Evolutionary conservation across 2,329 filamentous ascomycete genomes (phyloP), one percentile per base, ranked within the genome.

Genomic region (Setomelanomma holmii): DNA sequence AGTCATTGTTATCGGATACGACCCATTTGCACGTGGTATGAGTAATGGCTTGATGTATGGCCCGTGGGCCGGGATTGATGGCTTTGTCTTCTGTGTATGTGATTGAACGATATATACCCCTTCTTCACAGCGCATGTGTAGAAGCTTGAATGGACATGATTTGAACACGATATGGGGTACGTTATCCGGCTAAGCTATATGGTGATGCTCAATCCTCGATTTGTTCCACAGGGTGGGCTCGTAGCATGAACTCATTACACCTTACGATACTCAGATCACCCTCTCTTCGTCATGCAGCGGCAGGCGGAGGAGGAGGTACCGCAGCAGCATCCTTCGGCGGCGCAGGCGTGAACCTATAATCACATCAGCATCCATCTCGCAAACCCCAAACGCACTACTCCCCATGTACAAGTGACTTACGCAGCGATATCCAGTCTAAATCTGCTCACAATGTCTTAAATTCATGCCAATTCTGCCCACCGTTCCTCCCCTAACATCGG

Each of bases 381-480:
- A n/a, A n/a, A n/a, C n/a, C n/a, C n/a, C n/a, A n/a, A n/a, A n/a
- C n/a, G n/a, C n/a, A n/a, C n/a, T n/a, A n/a, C n/a, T n/a, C n/a
- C n/a, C n/a, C n/a, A n/a, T n/a, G n/a, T n/a, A n/a, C n/a, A n/a
- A n/a, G n/a, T n/a, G n/a, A n/a, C n/a, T n/a, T 59, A 67, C 64
- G 67, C 66, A 44, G 68, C 68, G 30, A 56, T 53, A 4, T 54
- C 62, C 14, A 72, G 50, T 1, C 54, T 42, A 23, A 72, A 59
- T 20, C 60, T 61, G 1, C 65, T 63, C 10, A 53, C 49, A n/a
- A n/a, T n/a, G n/a, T n/a, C n/a, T n/a, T n/a, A n/a, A n/a, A n/a
- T n/a, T n/a, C n/a, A n/a, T n/a, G n/a, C 54, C 44, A 23, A 72
- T 60, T 20, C 60, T 61, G 1, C 65, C 64, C 10, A 53, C 49